Conservation (phyloP, 1,284 basidiomycete species). For the Rhodotorula sp. region DNA sequence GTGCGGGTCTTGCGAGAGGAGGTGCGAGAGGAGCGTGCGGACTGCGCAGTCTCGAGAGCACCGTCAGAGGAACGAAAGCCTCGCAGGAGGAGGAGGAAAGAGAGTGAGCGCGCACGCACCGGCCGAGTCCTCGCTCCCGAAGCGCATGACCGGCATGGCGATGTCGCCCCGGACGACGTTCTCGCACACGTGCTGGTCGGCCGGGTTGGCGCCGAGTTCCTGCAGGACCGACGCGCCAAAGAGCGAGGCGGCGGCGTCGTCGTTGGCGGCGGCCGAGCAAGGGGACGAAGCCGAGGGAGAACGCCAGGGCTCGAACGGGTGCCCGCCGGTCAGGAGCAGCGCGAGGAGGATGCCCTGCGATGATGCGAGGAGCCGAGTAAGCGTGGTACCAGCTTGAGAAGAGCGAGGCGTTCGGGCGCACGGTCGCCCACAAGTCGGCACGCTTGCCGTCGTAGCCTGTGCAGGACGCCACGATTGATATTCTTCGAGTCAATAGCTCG, state of each 20-base stretch:
- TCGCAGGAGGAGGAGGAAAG: neutral
- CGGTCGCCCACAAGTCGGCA: conserved; percentile 76
- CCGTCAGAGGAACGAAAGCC: too few relatives aligned
- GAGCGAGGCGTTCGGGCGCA: neutral
- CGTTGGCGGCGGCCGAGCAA: neutral
- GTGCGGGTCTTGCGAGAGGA: conserved; percentile 9
- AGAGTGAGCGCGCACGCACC: neutral
- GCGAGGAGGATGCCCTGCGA: conserved; percentile 66
- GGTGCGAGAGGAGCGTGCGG: conserved; percentile 5
- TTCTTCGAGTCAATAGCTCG: neutral
- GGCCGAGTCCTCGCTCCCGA: conserved; percentile 4
- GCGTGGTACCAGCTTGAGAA: neutral
- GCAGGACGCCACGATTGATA: too few relatives aligned
- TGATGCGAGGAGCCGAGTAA: too few relatives aligned
- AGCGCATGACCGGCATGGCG: neutral
- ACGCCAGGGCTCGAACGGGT: conserved; percentile 24
- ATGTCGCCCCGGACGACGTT: conserved; percentile 13
- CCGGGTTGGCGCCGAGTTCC: conserved; percentile 7
- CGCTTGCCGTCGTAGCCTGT: conserved; percentile 71
- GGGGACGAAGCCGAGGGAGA: neutral
- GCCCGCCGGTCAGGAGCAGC: conserved; percentile 62
- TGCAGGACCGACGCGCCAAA: conserved; percentile 10
- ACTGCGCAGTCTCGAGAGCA: neutral
- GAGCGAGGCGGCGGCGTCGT: too few relatives aligned
- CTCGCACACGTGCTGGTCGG: conserved; percentile 1